Percentiles rank a stretch among this genome's conserved stretches.
phyloP scores from a whole-genome alignment of 129 eudicot species.

The Escallonia herrerae region DNA sequence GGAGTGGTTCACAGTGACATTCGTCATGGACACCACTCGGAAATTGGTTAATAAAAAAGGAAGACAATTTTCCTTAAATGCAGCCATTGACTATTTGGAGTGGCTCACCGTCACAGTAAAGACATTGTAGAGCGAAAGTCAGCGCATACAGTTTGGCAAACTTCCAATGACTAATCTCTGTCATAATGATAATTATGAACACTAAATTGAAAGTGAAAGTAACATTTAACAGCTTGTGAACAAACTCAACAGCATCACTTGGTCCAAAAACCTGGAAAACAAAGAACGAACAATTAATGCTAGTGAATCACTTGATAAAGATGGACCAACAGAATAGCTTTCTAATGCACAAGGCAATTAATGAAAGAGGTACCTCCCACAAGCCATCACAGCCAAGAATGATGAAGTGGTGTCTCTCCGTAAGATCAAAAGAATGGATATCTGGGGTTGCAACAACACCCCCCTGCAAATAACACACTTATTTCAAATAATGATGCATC shows the following conservation, averaged over 20 bases:
- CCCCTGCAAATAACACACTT: constrained; percentile 33
- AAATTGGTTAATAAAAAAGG: too few relatives aligned
- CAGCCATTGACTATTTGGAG: too few relatives aligned
- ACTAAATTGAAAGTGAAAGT: background rate
- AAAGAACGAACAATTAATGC: background rate
- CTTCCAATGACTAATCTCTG: too few relatives aligned
- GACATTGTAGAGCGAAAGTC: background rate
- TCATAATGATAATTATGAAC: background rate
- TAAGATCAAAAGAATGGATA: constrained; percentile 60
- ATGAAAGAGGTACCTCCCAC: constrained; percentile 49
- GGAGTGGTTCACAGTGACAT: too few relatives aligned
- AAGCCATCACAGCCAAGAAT: constrained; percentile 79
- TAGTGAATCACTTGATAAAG: background rate
- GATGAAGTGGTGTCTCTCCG: constrained; percentile 58
- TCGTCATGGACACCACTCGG: too few relatives aligned
- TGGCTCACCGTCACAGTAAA: too few relatives aligned
- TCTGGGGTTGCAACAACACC: constrained; percentile 69
- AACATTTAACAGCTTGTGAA: constrained; percentile 52
- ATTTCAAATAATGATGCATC: constrained; percentile 5
- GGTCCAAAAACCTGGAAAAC: constrained; percentile 55
- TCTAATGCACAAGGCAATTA: background rate
- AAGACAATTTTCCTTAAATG: too few relatives aligned
- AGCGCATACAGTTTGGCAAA: background rate
- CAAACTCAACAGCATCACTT: constrained; percentile 68
- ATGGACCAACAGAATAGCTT: background rate